These are phyloP conservation scores for Cyclocybe cylindracea DNA, from an alignment of 768 basidiomycete species.

Conservation along the genomic window DNA sequence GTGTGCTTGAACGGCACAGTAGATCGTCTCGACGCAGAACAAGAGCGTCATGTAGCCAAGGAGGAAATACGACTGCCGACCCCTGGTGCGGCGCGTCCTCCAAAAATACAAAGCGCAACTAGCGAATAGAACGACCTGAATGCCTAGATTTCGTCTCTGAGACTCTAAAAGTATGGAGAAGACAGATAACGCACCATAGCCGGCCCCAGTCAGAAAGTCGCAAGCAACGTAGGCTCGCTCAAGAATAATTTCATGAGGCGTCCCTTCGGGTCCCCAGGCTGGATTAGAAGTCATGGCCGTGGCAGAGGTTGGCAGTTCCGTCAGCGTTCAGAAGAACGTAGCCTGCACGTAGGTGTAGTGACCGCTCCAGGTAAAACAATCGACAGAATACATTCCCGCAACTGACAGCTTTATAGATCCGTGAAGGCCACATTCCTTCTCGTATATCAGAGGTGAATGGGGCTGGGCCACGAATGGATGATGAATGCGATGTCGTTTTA, in stretches of 20 bases:
- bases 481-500: too few relatives aligned
- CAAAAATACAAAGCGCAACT: conserved; percentile 36
- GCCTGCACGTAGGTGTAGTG: too few relatives aligned
- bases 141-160: conserved; percentile 20
- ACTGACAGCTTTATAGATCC: too few relatives aligned
- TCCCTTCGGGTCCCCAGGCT: conserved; percentile 28
- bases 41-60: conserved; percentile 37
- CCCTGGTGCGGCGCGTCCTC: conserved; percentile 25
- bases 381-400: too few relatives aligned
- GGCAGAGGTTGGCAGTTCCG: too few relatives aligned
- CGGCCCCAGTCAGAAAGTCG: conserved; percentile 36
- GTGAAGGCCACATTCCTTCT: too few relatives aligned
- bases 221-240: conserved; percentile 41
- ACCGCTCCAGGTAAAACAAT: too few relatives aligned
- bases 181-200: conserved; percentile 30
- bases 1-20: conserved; percentile 34
- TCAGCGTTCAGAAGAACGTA: too few relatives aligned
- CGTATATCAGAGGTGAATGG: too few relatives aligned
- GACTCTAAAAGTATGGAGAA: background rate
- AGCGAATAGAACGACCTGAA: conserved; percentile 33
- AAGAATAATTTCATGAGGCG: conserved; percentile 26
- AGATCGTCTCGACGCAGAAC: conserved; percentile 35
- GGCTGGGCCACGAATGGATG: too few relatives aligned
- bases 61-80: conserved; percentile 26
- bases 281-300: too few relatives aligned